Evolutionary conservation across 73 alveolate genomes (phyloP), one percentile per base, ranked within the genome.

Genomic region (Tetrahymena elliotti): DNA sequence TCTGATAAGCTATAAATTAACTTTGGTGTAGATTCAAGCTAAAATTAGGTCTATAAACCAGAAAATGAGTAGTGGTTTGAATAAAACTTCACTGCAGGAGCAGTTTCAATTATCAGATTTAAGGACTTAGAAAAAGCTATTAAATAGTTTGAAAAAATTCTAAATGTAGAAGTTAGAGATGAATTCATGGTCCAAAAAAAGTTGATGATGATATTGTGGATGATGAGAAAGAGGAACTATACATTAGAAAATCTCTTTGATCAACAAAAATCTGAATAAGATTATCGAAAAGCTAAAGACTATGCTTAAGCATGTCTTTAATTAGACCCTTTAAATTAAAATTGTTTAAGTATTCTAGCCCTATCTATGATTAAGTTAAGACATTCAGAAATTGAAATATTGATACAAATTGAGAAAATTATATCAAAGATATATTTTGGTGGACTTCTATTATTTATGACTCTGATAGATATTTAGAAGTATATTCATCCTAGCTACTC

Each of bases 1-100:
- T 27, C 36, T 68, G 36, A n/a, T 20, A 68, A 68, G 11, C 16
- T 31, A 18, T 68, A 68, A 18, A 27, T 27, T n/a, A 68, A 27
- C 11, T 27, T 27, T 24, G 36, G 34, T 11, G 38, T n/a, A 31
- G 88, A 68, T 27, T n/a, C 16, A 68, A 68, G 36, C 24, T 68
- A 68, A 24, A 27, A 27, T 27, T n/a, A 68, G 11, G 34, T 22
- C 11, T 68, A 68, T n/a, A 68, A 68, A 18, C 88, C 88, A 7
- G 88, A 68, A 68, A 68, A 68, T n/a, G 88, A 68, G n/a, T 68
- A 68, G 88, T 68, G 88, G 88, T 68, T 68, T 68, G 88, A 68
- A 68, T 31, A 68, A 68, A 68, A 68, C n/a, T 68, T 68, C 22
- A 31, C 88, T 27, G 88, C 88, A 68, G 88, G 88, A 22, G 88